Evolutionary conservation across 2,329 filamentous ascomycete genomes (phyloP).

Genomic region (Aspergillus costaricaensis): DNA sequence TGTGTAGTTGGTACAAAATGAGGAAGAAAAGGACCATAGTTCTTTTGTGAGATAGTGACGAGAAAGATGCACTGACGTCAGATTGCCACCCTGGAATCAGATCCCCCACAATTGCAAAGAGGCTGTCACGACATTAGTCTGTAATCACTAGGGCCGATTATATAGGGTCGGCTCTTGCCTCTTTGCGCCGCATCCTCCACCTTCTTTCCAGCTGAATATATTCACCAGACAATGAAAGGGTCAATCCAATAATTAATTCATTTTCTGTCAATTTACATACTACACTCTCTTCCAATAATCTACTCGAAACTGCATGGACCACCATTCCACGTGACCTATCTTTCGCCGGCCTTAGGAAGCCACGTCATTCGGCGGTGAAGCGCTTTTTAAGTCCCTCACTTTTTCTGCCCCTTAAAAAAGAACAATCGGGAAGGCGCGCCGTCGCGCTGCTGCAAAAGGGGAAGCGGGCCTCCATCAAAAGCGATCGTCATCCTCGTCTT

Average conservation of each 20-base stretch:
- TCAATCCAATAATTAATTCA: not conserved
- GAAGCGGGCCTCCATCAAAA: not conserved
- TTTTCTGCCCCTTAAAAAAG: not conserved
- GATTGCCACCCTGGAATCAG: constrained; percentile 7
- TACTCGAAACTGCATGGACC: not conserved
- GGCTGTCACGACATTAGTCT: constrained; percentile 1
- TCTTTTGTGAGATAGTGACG: not conserved
- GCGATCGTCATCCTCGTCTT: constrained; percentile 3
- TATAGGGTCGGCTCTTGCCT: not conserved
- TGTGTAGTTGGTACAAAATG: not conserved
- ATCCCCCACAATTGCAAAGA: constrained; percentile 8
- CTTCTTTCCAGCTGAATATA: not conserved
- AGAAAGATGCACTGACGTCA: constrained; percentile 4
- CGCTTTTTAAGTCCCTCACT: not conserved
- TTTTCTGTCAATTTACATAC: not conserved
- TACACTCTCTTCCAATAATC: not conserved
- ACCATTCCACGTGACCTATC: not conserved
- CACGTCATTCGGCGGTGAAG: constrained; percentile 3
- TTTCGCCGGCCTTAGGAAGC: not conserved
- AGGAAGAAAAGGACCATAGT: not conserved
- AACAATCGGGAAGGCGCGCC: not conserved
- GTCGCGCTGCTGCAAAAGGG: not conserved
- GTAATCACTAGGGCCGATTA: not conserved
- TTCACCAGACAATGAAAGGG: too few relatives aligned
- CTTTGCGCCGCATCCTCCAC: not conserved